Conservation (phyloP, 2,329 filamentous ascomycete species). For the Xylariaceae sp. region DNA sequence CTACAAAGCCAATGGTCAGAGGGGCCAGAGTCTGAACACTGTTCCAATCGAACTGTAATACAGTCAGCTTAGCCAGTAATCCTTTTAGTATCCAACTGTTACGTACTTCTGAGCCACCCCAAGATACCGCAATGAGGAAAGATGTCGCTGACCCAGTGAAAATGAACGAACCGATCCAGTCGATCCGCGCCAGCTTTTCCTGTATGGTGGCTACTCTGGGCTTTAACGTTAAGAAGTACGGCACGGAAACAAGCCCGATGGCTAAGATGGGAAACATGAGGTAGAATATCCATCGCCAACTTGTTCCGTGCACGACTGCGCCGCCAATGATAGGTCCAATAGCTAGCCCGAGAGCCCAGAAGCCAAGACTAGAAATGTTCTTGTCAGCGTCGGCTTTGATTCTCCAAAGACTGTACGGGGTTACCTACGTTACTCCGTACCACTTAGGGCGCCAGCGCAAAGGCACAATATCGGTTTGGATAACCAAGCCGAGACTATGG, state of each 20-base stretch:
- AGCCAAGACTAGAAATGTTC: constrained; percentile 7
- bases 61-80: constrained; percentile 10
- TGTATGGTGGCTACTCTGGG: constrained; percentile 40
- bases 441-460: constrained; percentile 49
- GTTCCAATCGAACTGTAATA: constrained; percentile 22
- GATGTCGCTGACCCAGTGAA: constrained; percentile 51
- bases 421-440: constrained; percentile 45
- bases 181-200: constrained; percentile 48
- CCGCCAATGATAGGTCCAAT: constrained; percentile 28
- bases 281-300: constrained; percentile 42
- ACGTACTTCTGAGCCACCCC: constrained; percentile 47
- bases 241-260: constrained; percentile 46
- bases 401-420: too few species aligned
- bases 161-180: constrained; percentile 53
- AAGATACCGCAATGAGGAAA: constrained; percentile 55
- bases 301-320: constrained; percentile 22
- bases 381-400: background rate
- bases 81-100: too few species aligned
- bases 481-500: constrained; percentile 48
- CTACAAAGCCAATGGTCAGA: constrained; percentile 25
- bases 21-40: constrained; percentile 23
- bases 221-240: constrained; percentile 50
- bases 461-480: constrained; percentile 51
- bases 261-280: constrained; percentile 53
- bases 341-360: constrained; percentile 27